Percentiles rank a stretch among this genome's conserved stretches.
phyloP scores from a whole-genome alignment of 2,329 filamentous ascomycete genomes.

The Aphanocladium album region DNA sequence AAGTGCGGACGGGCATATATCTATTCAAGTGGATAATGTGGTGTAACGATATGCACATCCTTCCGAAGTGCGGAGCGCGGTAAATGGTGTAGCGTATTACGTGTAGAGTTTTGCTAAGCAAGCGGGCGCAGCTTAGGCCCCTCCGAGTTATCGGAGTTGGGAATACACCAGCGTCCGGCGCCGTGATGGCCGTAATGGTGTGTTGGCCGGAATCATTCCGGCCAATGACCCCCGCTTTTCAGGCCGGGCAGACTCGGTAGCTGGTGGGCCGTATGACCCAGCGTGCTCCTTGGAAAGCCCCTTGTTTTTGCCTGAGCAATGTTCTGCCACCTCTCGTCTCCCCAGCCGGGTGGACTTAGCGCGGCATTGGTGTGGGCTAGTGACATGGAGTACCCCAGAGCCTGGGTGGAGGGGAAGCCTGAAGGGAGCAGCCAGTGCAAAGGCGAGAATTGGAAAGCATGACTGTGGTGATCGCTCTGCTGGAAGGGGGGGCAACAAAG shows the following conservation, averaged over 20 bases:
- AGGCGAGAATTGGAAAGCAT: slow-evolving; percentile 11
- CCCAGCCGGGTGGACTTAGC: neutral
- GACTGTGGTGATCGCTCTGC: neutral
- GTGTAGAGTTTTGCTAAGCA: slow-evolving; percentile 3
- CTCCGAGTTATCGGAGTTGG: slow-evolving; percentile 10
- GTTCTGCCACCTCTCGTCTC: neutral
- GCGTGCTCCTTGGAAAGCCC: neutral
- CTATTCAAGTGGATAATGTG: slow-evolving; percentile 11
- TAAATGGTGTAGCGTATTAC: slow-evolving; percentile 4
- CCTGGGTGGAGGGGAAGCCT: neutral
- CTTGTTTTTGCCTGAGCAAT: neutral
- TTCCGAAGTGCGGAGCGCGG: slow-evolving; percentile 8
- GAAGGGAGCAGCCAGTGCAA: slow-evolving; percentile 6
- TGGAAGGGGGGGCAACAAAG: neutral
- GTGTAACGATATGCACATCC: neutral
- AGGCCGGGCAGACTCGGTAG: slow-evolving; percentile 16
- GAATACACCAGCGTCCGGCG: slow-evolving; percentile 17
- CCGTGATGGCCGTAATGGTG: slow-evolving; percentile 26
- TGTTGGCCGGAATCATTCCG: slow-evolving; percentile 31
- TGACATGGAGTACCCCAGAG: slow-evolving; percentile 4
- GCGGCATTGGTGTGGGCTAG: neutral
- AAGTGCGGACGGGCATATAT: slow-evolving; percentile 7
- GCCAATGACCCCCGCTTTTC: slow-evolving; percentile 21
- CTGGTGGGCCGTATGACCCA: slow-evolving; percentile 10
- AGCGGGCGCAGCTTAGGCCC: neutral